Conservation (phyloP, 192 early-diverging fungal genomes). For the Funneliformis geosporum region DNA sequence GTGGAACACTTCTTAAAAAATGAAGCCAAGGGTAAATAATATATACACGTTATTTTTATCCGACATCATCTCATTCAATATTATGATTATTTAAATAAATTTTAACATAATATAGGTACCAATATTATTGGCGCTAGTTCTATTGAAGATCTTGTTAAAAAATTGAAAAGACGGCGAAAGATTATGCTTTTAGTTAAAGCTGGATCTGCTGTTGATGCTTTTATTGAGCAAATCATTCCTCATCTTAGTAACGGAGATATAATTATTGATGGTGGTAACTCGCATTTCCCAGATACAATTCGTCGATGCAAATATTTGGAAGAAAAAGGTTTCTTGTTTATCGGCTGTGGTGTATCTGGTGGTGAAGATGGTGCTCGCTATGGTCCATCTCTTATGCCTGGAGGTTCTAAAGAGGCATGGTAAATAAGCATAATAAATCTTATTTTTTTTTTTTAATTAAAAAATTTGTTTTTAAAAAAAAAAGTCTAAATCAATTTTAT, state of each 20-base stretch:
- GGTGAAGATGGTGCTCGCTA: constrained; percentile 98
- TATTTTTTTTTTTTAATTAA: constrained; percentile 2
- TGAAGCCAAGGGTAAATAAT: constrained; percentile 95
- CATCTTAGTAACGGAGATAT: constrained; percentile 90
- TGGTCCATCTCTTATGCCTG: constrained; percentile 97
- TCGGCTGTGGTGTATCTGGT: too few relatives aligned
- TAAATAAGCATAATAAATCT: constrained; percentile 38
- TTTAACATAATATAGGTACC: constrained; percentile 59
- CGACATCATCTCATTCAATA: background rate
- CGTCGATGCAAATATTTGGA: constrained; percentile 88
- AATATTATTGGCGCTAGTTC: constrained; percentile 93
- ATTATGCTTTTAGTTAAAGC: constrained; percentile 99
- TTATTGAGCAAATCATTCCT: constrained; percentile 88
- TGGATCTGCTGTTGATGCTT: constrained; percentile 90
- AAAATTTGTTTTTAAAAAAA: background rate
- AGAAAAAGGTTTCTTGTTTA: constrained; percentile 89
- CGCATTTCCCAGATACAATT: constrained; percentile 96
- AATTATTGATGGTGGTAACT: constrained; percentile 99
- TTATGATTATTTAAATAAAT: constrained; percentile 12
- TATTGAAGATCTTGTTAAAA: constrained; percentile 90
- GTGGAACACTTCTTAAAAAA: constrained; percentile 92
- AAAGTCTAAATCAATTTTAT: constrained; percentile 7
- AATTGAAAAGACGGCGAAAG: constrained; percentile 95
- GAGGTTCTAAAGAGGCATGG: constrained; percentile 93
- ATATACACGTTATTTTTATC: constrained; percentile 10